Evolutionary conservation across 257 asterid species (phyloP), one percentile per base, ranked within the genome.

Genomic region (Oldenlandia corymbosa): DNA sequence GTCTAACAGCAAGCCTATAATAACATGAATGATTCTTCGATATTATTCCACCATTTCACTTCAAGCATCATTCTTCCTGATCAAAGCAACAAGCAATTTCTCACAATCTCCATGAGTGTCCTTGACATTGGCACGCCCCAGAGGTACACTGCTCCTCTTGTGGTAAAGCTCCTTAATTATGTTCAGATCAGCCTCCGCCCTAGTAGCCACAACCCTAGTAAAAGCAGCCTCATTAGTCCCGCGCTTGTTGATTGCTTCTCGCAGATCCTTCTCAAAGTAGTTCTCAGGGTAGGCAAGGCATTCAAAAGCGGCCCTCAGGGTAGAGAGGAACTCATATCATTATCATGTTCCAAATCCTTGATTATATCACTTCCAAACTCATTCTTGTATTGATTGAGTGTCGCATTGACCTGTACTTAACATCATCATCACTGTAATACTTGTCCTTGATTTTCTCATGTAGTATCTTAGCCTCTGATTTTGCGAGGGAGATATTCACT

Each of bases 21-120:
- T n/a, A n/a, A n/a, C n/a, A n/a, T n/a, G n/a, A n/a, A n/a, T n/a
- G n/a, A n/a, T n/a, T n/a, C n/a, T n/a, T n/a, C n/a, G n/a, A n/a
- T n/a, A n/a, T n/a, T n/a, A n/a, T n/a, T n/a, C n/a, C n/a, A n/a
- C n/a, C n/a, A 6, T 34, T 7, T 46, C 17, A 18, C 61, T 68
- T 86, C 80, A 88, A 70, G 76, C 84, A 60, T 83, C 81, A 26
- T 58, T 94, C 28, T 85, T 78, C 18, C 99, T 97, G 24, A 93
- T 50, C 56, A 93, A 79, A 80, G 95, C 83, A 76, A 90, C 63
- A 50, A 93, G 79, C 94, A 93, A 70, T 31, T 78, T 86, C 82
- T 88, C 99, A 37, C 83, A 93, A 72, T 93, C 93, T 27, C 99
- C 99, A 41, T n/a, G 47, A 20, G 99, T 87, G 78, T 93, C 99